Conservation (phyloP, 768 basidiomycete genomes). For the Termitomyces eurrhizus region DNA sequence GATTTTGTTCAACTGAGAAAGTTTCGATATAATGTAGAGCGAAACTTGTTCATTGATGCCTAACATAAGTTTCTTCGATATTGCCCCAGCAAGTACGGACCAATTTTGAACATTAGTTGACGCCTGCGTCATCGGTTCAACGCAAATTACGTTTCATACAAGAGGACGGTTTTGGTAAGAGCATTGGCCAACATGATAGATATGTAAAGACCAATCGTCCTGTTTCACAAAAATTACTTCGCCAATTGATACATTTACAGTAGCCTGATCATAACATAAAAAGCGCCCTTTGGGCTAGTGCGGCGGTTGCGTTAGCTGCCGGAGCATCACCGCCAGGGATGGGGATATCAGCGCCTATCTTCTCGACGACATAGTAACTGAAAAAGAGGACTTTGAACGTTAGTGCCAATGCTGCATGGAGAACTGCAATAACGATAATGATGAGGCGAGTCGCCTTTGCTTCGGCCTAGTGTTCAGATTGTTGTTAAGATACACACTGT, state of each 20-base stretch:
- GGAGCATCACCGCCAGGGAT: conserved; percentile 38
- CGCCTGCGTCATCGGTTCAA: not conserved
- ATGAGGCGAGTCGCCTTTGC: conserved; percentile 82
- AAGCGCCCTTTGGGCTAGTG: conserved; percentile 13
- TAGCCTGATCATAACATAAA: conserved; percentile 1
- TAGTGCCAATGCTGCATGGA: conserved; percentile 81
- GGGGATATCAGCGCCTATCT: conserved; percentile 38
- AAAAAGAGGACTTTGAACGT: conserved; percentile 80
- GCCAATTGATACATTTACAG: not conserved
- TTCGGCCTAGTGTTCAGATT: conserved; percentile 57
- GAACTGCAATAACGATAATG: conserved; percentile 65
- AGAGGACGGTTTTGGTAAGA: not conserved
- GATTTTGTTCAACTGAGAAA: too few species aligned
- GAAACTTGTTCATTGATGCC: too few species aligned
- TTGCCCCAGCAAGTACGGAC: too few species aligned
- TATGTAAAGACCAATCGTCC: not conserved
- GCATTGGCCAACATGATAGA: not conserved
- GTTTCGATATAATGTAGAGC: too few species aligned
- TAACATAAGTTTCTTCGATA: too few species aligned
- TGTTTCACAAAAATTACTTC: not conserved
- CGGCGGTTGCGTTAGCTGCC: conserved; percentile 22
- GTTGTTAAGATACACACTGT: not conserved
- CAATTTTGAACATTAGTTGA: too few species aligned
- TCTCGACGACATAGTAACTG: conserved; percentile 46
- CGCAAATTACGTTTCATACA: not conserved